Base-by-base conservation (phyloP, 1,284 basidiomycete species). In the Sphaerobolus stellatus region DNA sequence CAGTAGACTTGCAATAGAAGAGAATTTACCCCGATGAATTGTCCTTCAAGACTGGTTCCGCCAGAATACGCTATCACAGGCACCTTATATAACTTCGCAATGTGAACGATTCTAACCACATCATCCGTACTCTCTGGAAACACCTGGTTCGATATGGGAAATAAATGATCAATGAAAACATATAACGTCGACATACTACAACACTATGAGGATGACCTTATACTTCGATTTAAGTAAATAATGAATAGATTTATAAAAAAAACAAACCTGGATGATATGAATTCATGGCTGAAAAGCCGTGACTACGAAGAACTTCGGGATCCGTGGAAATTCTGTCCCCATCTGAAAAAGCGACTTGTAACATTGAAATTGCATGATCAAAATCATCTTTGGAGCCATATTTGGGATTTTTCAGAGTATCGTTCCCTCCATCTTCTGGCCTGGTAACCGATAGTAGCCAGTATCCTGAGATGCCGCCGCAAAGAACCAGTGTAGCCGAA, bases 41-140 rank as follows among this genome's bases (percentile, higher is more conserved):
- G 83, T 0, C 86, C 86, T 64, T 88, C 84, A 25, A 88, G 66
- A 64, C 75, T 80, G 1, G 88, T 92, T 2, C 84, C 89, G 4
- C 84, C 89, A 3, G 82, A 80, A 62, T 82, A 89, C 0, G 88
- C 79, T 1, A 79, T 78, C n/a, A 92, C 66, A 1, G 90, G 88
- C 68, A 90, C 84, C n/a, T 73, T 71, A 66, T 83, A 82, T 62
- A 81, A 79, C 25, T 74, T 76, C 1, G 89, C 84, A 52, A 86
- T 77, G 54, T 83, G 81, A 58, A 88, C 82, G 38, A 88, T 78
- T 56, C 75, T 74, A 18, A 86, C 82, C 7, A 90, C 87, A 59
- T 90, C 87, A 59, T 86, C 81, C 0, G 88, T 90, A 4, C 70
- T 72, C 25, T 61, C 61, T 2, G 81, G 82, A 60, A 78, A 70